phyloP scores from a whole-genome alignment of 2,329 filamentous ascomycete genomes.

The Fusarium sp. region DNA sequence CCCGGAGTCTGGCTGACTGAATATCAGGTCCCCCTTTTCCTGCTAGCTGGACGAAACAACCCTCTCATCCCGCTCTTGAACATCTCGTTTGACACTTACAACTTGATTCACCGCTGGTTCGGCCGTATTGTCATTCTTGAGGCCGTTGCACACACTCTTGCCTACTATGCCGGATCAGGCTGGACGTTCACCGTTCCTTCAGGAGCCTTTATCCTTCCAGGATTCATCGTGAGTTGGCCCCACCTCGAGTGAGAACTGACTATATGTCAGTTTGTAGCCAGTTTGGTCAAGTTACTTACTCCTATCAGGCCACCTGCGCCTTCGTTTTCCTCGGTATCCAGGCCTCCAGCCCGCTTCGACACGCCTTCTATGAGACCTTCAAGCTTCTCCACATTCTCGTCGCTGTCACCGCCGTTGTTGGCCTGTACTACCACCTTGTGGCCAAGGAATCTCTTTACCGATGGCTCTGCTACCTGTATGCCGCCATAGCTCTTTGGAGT shows the following conservation, averaged over 20 bases:
- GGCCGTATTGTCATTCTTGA: conserved; percentile 81
- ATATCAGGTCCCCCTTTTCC: conserved; percentile 71
- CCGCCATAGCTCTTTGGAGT: conserved; percentile 74
- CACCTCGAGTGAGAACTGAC: neutral
- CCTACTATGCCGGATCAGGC: conserved; percentile 65
- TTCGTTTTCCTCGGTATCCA: conserved; percentile 75
- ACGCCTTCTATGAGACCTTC: conserved; percentile 85
- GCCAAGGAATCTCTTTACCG: conserved; percentile 54
- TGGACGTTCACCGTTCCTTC: conserved; percentile 56
- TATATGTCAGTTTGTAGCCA: neutral
- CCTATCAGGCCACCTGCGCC: conserved; percentile 65
- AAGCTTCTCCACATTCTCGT: conserved; percentile 77
- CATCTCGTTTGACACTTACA: conserved; percentile 86
- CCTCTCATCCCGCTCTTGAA: conserved; percentile 78
- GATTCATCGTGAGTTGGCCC: conserved; percentile 69
- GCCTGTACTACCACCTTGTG: conserved; percentile 74
- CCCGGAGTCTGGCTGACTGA: conserved; percentile 7
- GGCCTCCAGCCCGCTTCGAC: conserved; percentile 76
- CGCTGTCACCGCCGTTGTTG: conserved; percentile 69
- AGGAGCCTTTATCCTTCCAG: conserved; percentile 66
- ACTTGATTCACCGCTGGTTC: conserved; percentile 84
- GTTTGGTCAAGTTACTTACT: conserved; percentile 9
- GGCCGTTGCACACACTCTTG: conserved; percentile 72
- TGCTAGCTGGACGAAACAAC: conserved; percentile 82
- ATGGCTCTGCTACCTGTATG: conserved; percentile 70